Conservation (phyloP, 176 grass and related monocot species). For the Triticum dicoccoides region DNA sequence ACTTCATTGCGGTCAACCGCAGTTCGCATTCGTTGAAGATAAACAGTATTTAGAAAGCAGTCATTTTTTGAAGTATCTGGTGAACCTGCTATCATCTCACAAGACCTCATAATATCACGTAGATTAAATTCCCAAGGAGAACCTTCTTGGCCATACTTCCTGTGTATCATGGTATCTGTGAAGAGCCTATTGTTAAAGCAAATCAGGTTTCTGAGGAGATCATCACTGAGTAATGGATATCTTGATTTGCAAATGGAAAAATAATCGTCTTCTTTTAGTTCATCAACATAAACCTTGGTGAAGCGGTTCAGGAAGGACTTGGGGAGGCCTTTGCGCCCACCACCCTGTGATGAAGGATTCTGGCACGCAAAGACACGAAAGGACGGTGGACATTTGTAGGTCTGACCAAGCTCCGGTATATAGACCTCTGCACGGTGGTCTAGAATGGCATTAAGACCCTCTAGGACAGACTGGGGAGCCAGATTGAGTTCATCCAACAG, state of each 20-base stretch:
- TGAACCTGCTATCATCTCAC: slow-evolving; percentile 66
- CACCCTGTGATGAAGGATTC: slow-evolving; percentile 90
- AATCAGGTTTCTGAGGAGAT: slow-evolving; percentile 70
- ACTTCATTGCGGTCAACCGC: slow-evolving; percentile 71
- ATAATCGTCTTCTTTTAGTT: slow-evolving; percentile 84
- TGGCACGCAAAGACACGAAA: slow-evolving; percentile 96
- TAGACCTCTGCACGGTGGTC: slow-evolving; percentile 96
- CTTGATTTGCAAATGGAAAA: slow-evolving; percentile 63
- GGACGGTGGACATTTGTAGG: slow-evolving; percentile 74
- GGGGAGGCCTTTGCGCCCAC: slow-evolving; percentile 87
- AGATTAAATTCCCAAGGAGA: slow-evolving; percentile 99
- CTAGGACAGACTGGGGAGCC: slow-evolving; percentile 90
- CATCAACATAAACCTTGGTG: slow-evolving; percentile 95
- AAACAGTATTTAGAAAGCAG: slow-evolving; percentile 81
- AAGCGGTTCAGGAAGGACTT: slow-evolving; percentile 96
- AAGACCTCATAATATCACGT: slow-evolving; percentile 90
- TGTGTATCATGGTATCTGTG: slow-evolving; percentile 80
- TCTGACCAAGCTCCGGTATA: slow-evolving; percentile 86
- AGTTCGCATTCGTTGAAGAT: slow-evolving; percentile 92
- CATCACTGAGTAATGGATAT: slow-evolving; percentile 46
- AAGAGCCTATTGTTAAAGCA: slow-evolving; percentile 69
- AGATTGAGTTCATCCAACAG: slow-evolving; percentile 98
- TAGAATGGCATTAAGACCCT: slow-evolving; percentile 94
- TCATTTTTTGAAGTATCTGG: slow-evolving; percentile 44
- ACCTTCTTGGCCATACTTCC: slow-evolving; percentile 87